Evolutionary conservation across 192 early-diverging fungal species (phyloP).

Genomic region (Allomyces arbusculus): DNA sequence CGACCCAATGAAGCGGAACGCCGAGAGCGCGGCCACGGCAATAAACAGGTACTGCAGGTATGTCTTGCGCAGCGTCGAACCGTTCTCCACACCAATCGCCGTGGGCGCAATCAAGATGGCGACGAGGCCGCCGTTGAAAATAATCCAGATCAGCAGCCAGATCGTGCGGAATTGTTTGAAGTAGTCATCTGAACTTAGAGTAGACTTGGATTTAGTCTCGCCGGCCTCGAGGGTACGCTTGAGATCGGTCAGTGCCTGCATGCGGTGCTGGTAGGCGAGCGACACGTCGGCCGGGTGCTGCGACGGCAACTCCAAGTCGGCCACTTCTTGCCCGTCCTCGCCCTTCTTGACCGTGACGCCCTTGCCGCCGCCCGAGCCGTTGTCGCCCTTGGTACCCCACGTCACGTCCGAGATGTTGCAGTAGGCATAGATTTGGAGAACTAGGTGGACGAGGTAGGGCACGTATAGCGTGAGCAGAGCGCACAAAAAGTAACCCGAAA

Average conservation of each 20-base stretch:
- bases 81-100: slow-evolving; percentile 11
- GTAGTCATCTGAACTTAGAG: slow-evolving; percentile 46
- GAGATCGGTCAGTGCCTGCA: neutral
- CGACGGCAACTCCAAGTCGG: slow-evolving; percentile 22
- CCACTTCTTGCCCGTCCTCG: slow-evolving; percentile 19
- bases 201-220: neutral
- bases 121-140: slow-evolving; percentile 52
- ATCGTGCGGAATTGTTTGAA: slow-evolving; percentile 63
- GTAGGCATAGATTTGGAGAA: slow-evolving; percentile 63
- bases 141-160: slow-evolving; percentile 53
- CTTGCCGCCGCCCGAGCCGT: slow-evolving; percentile 22
- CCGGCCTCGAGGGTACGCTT: neutral
- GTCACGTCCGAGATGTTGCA: slow-evolving; percentile 70
- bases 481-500: too few relatives aligned
- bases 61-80: slow-evolving; percentile 5
- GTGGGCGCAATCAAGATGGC: slow-evolving; percentile 30
- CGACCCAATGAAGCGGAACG: slow-evolving; percentile 46
- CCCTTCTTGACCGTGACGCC: slow-evolving; percentile 22
- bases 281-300: neutral
- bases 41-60: slow-evolving; percentile 55
- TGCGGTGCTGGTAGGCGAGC: neutral
- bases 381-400: slow-evolving; percentile 72
- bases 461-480: too few relatives aligned
- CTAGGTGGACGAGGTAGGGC: slow-evolving; percentile 1
- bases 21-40: slow-evolving; percentile 45